Evolutionary conservation across 129 eudicot species (phyloP).

Genomic region (Flaveria ramosissima): DNA sequence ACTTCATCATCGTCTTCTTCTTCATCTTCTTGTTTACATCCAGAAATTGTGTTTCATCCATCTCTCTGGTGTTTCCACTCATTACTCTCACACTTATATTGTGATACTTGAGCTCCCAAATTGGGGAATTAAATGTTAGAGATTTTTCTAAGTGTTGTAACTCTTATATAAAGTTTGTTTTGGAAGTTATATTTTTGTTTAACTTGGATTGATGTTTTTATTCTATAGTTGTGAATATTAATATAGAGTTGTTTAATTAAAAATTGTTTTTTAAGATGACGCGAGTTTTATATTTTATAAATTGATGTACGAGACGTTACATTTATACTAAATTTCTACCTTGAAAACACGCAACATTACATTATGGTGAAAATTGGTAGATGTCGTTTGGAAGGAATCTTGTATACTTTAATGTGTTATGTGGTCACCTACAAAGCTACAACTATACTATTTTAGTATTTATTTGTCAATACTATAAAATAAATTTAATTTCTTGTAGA

Average conservation of each 20-base stretch:
- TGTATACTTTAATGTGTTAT: background rate
- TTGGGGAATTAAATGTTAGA: background rate
- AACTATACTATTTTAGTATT: background rate
- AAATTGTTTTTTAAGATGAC: background rate
- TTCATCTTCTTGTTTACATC: slow-evolving; percentile 17
- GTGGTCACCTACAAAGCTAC: no score
- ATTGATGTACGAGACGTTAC: background rate
- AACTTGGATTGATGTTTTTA: background rate
- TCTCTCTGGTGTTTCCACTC: slow-evolving; percentile 21
- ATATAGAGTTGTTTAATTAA: background rate
- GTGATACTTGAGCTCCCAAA: slow-evolving; percentile 16
- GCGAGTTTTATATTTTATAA: no score
- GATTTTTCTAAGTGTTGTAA: background rate
- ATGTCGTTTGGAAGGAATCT: background rate
- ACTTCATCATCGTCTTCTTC: slow-evolving; percentile 27
- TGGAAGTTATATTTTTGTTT: background rate
- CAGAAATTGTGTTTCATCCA: slow-evolving; percentile 40
- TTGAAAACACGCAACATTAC: background rate
- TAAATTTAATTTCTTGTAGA: background rate
- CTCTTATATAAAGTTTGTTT: background rate
- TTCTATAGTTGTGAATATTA: no score
- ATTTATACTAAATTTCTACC: no score
- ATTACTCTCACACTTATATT: slow-evolving; percentile 16
- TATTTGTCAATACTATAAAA: no score
- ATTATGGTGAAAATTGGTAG: background rate